Evolutionary conservation across 495 filamentous ascomycete species (phyloP).

Genomic region (Podospora comata): DNA sequence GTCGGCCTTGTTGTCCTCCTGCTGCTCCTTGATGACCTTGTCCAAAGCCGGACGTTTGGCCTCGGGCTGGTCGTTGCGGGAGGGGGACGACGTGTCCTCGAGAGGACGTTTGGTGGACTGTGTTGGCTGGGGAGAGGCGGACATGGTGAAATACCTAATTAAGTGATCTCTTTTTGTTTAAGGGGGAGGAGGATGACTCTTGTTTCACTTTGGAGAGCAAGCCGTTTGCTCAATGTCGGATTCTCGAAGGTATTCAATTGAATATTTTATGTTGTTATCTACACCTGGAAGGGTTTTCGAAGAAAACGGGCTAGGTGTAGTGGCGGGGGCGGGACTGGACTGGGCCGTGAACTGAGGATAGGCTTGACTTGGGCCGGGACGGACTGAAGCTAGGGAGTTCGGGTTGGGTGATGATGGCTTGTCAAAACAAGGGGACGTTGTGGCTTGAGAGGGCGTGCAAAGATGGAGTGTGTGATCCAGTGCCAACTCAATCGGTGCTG

Average conservation of each 20-base stretch:
- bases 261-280: constrained; percentile 56
- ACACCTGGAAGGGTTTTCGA: constrained; percentile 76
- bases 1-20: constrained; percentile 40
- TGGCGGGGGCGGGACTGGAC: constrained; percentile 33
- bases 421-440: constrained; percentile 21
- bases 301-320: constrained; percentile 86
- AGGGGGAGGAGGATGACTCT: constrained; percentile 20
- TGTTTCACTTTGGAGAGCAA: constrained; percentile 31
- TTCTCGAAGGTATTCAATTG: constrained; percentile 53
- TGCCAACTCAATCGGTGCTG: constrained; percentile 17
- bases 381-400: constrained; percentile 2
- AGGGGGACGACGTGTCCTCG: constrained; percentile 93
- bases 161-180: constrained; percentile 30
- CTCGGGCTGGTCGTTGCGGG: constrained; percentile 89
- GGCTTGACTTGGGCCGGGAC: constrained; percentile 12
- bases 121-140: constrained; percentile 53
- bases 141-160: constrained; percentile 32
- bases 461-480: constrained; percentile 24
- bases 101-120: constrained; percentile 83
- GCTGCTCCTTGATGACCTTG: constrained; percentile 65
- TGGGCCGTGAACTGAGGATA: constrained; percentile 17
- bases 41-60: constrained; percentile 95
- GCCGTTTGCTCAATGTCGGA: constrained; percentile 19
- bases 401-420: constrained; percentile 15
- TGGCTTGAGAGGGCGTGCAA: constrained; percentile 21